Conservation (phyloP, 1,139 yeast species). For the Scheffersomyces quercinus region DNA sequence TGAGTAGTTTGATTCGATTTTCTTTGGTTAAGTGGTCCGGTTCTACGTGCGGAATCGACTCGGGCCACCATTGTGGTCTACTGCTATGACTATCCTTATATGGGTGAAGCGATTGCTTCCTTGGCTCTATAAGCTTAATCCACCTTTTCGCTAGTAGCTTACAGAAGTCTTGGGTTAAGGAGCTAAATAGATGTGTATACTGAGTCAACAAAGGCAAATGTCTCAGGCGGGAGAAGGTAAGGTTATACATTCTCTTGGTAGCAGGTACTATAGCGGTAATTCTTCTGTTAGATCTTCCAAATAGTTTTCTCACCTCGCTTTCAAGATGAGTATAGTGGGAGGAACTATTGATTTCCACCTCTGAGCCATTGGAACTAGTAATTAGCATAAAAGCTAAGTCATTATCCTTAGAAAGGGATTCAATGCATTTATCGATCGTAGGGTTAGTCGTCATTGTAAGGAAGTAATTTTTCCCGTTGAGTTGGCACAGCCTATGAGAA, state of each 20-base stretch:
- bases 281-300: no score
- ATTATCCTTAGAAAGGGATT: conserved; percentile 1
- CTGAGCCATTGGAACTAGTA: not conserved
- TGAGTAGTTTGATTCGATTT: conserved; percentile 53
- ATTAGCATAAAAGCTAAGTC: conserved; percentile 9
- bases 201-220: conserved; percentile 9
- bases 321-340: no score
- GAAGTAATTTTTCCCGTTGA: no score
- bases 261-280: not conserved
- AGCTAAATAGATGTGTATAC: conserved; percentile 8
- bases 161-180: conserved; percentile 53
- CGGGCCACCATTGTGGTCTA: conserved; percentile 77
- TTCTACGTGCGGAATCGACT: conserved; percentile 57
- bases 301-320: no score
- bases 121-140: conserved; percentile 67
- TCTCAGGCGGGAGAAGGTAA: conserved; percentile 1
- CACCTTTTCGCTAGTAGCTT: conserved; percentile 65
- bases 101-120: conserved; percentile 64
- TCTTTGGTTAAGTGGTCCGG: conserved; percentile 71
- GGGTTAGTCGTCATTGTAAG: not conserved
- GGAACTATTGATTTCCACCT: no score
- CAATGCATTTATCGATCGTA: conserved; percentile 1
- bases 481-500: no score
- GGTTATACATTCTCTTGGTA: conserved; percentile 1
- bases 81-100: conserved; percentile 52